phyloP scores from a whole-genome alignment of 495 filamentous ascomycete species.

The Cercophora sp. region DNA sequence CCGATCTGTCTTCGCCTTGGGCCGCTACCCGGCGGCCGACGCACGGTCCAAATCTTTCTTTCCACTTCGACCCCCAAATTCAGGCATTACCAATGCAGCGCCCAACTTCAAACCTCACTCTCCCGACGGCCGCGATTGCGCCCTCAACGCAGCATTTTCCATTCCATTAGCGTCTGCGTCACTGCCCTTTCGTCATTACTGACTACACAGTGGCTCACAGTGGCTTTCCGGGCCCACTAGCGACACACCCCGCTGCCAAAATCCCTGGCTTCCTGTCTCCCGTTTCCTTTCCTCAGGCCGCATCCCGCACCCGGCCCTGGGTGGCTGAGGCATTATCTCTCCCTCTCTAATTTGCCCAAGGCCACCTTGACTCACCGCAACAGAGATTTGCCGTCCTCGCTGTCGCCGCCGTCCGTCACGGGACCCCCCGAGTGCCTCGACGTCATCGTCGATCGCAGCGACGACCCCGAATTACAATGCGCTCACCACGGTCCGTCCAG shows the following conservation, averaged over 20 bases:
- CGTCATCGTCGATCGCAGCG: background rate
- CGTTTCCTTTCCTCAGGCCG: conserved; percentile 3
- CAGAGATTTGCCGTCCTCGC: background rate
- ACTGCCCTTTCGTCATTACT: background rate
- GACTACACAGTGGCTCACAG: too few relatives aligned
- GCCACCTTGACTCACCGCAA: conserved; percentile 11
- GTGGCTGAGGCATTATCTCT: conserved; percentile 15
- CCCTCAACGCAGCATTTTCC: background rate
- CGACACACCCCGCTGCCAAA: conserved; percentile 9
- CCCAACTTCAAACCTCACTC: conserved; percentile 6
- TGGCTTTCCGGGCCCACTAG: too few relatives aligned
- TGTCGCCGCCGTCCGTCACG: conserved; percentile 9
- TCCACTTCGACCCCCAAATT: conserved; percentile 1
- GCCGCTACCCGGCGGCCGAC: background rate
- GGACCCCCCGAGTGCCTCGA: background rate
- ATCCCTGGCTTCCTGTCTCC: background rate
- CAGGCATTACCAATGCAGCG: conserved; percentile 13
- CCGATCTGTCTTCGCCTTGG: conserved; percentile 5
- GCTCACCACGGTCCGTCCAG: too few relatives aligned
- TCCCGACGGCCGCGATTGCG: background rate
- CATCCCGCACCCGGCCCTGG: background rate
- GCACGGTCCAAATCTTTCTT: conserved; percentile 1
- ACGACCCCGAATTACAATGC: background rate
- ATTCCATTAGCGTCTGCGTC: background rate
- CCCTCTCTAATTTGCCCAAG: background rate